Evolutionary conservation across 1,139 yeast genomes (phyloP).

Genomic region (Zygosaccharomyces sapae): DNA sequence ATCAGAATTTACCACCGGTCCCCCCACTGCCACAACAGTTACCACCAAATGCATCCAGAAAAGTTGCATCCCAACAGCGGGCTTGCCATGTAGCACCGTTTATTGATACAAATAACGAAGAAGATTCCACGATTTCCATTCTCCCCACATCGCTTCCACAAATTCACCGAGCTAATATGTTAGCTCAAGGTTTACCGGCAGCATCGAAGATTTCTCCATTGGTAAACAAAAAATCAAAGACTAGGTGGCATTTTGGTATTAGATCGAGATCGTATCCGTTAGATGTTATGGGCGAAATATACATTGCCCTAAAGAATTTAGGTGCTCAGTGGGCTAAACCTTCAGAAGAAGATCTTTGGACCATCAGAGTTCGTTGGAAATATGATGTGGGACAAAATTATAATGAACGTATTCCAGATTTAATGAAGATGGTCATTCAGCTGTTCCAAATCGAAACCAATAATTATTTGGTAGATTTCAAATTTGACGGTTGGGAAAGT

Average conservation of each 20-base stretch:
- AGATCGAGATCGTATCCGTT: constrained; percentile 93
- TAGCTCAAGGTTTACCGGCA: constrained; percentile 49
- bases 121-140: constrained; percentile 69
- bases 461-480: constrained; percentile 92
- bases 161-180: constrained; percentile 90
- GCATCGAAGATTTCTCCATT: constrained; percentile 66
- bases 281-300: constrained; percentile 98
- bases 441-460: constrained; percentile 93
- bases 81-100: constrained; percentile 35
- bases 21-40: constrained; percentile 11
- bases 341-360: constrained; percentile 91
- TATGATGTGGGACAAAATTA: constrained; percentile 42
- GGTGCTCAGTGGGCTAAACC: constrained; percentile 99
- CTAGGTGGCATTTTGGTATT: constrained; percentile 98
- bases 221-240: constrained; percentile 78
- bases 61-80: constrained; percentile 27
- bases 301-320: constrained; percentile 83
- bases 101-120: constrained; percentile 32
- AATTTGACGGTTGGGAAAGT: constrained; percentile 93
- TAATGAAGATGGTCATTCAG: constrained; percentile 97
- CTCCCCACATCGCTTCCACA: constrained; percentile 92
- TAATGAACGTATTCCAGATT: constrained; percentile 49
- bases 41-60: constrained; percentile 12
- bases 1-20: constrained; percentile 10
- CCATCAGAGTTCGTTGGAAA: constrained; percentile 93